Evolutionary conservation across 169 alveolate species (phyloP), one percentile per base, ranked within the genome.

Genomic region (Babesia ovis): DNA sequence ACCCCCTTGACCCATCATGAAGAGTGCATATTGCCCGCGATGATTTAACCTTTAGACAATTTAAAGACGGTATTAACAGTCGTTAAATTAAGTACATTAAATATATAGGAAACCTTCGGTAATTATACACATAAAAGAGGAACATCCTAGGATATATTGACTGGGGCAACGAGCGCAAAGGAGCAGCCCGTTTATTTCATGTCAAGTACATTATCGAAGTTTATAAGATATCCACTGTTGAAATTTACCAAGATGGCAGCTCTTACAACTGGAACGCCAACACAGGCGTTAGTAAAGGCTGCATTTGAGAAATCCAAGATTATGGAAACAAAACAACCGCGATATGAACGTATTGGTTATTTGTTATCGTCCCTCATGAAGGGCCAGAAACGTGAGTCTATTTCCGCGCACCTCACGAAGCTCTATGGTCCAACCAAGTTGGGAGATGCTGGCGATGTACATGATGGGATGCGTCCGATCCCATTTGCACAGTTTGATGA

Each of bases 261-360:
- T 11, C 62, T 72, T 6, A 48, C 76, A n/a, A 39, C 83, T 5
- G 83, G 83, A 31, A 41, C 57, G 54, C 83, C 83, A 18, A 72
- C 83, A 2, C 54, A 72, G 35, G 51, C 72, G 34, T 60, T 72
- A n/a, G 6, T 72, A 11, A 72, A 72, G 55, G 32, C 29, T 18
- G 83, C 83, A 37, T 23, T 20, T 22, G 57, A 56, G 43, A 37
- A 39, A 3, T 35, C 83, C 22, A 72, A 22, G 16, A 50, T 32
- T 41, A 8, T 72, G 43, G 67, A 72, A 48, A 22, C 83, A 5
- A 53, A 39, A 29, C 70, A 72, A 37, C 74, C 74, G 27, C 22
- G 75, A 5, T 45, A 57, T 35, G 83, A 59, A 29, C 51, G 83
- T 6, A 72, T 72, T 42, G 62, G 60, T 14, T 20, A 0, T 20